Evolutionary conservation across 192 early-diverging fungal species (phyloP), one percentile per base, ranked within the genome.

Genomic region (Coemansia sp.): DNA sequence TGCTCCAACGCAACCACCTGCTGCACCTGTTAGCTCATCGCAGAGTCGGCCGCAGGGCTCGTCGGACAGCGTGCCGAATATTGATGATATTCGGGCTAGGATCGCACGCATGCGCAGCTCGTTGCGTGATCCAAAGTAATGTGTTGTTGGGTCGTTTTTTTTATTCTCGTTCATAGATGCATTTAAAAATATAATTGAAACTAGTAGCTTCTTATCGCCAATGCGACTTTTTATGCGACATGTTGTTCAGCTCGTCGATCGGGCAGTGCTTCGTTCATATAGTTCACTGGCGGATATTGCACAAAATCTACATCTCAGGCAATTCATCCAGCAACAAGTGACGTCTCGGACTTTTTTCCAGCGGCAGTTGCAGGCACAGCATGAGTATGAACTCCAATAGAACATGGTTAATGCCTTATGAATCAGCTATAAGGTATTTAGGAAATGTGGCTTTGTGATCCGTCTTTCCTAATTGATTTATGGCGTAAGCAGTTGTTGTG

Each of bases 41-140:
- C 62, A 45, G 29, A 22, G 4, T 13, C 50, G 38, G 34, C 41
- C 55, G 38, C 61, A 61, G 8, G 68, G 36, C 3, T 62, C 51
- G 4, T 71, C 69, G 6, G 42, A 34, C 45, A 17, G 22, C n/a
- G 51, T 34, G 19, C 68, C 60, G 27, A 69, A 68, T 10, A 65
- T 79, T 64, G 72, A 70, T 12, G 69, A 74, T 17, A 70, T 76
- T 31, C 44, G 68, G 27, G 67, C 62, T 15, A 56, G 74, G 8
- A 62, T 81, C 17, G 70, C 67, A 0, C 61, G 42, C 2, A 70
- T 81, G 74, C 78, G 78, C 68, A 72, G 58, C 42, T 71, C 72
- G 9, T 50, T 77, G 15, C 65, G 75, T n/a, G 68, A 40, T 48
- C 65, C 44, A 7, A 64, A 77, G 46, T 50, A 71, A 22, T 29